phyloP scores from a whole-genome alignment of 768 basidiomycete genomes.

The Rhodocollybia butyracea region DNA sequence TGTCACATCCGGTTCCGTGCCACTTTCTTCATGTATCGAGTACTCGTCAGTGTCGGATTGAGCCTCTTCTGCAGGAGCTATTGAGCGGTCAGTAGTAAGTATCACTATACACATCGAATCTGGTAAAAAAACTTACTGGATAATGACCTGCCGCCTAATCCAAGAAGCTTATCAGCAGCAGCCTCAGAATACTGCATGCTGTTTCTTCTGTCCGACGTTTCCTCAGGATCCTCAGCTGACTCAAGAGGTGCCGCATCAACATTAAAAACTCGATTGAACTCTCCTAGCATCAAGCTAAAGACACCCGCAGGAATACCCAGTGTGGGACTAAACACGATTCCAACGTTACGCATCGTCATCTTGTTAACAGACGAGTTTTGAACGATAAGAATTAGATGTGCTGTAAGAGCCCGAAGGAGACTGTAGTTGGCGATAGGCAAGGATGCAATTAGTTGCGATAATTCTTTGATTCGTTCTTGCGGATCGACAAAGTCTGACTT shows the following conservation, averaged over 20 bases:
- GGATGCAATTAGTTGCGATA: slow-evolving; percentile 80
- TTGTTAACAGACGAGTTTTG: slow-evolving; percentile 89
- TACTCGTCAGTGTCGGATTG: slow-evolving; percentile 70
- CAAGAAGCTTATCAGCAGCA: slow-evolving; percentile 80
- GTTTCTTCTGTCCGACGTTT: slow-evolving; percentile 63
- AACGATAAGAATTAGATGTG: slow-evolving; percentile 93
- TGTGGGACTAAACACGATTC: slow-evolving; percentile 97
- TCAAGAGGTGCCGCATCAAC: slow-evolving; percentile 43
- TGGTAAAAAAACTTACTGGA: slow-evolving; percentile 45
- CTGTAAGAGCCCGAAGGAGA: slow-evolving; percentile 87
- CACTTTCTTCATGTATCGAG: slow-evolving; percentile 62
- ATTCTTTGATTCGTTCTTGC: slow-evolving; percentile 83
- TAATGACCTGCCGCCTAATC: slow-evolving; percentile 67
- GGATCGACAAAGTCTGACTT: slow-evolving; percentile 80
- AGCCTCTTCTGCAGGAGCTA: slow-evolving; percentile 52
- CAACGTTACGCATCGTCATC: slow-evolving; percentile 98
- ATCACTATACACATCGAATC: too few relatives aligned
- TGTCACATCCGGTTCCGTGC: slow-evolving; percentile 59
- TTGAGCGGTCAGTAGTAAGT: background rate
- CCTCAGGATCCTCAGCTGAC: background rate
- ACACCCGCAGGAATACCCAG: slow-evolving; percentile 97
- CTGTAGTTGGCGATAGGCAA: slow-evolving; percentile 93
- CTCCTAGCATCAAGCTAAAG: slow-evolving; percentile 90
- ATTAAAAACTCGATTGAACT: slow-evolving; percentile 93
- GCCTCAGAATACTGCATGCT: slow-evolving; percentile 81